phyloP scores from a whole-genome alignment of 441 rosid genomes.

The Bruguiera hainesii region DNA sequence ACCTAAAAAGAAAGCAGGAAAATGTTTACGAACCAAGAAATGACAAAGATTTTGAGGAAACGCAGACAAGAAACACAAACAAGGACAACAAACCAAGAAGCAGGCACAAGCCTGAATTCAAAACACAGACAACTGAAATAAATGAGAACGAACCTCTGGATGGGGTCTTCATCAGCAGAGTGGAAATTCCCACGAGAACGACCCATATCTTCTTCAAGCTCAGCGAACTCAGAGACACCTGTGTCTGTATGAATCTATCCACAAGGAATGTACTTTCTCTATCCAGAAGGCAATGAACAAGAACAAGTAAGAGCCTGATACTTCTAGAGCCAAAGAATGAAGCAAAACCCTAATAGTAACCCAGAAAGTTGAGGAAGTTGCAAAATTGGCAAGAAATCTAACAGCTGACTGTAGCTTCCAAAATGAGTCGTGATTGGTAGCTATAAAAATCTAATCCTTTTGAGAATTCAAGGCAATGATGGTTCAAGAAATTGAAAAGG shows the following conservation, averaged over 20 bases:
- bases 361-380: background rate
- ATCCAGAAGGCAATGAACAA: background rate
- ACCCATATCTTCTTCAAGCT: constrained; percentile 51
- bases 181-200: constrained; percentile 94
- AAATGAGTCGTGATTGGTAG: background rate
- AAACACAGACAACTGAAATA: background rate
- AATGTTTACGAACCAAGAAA: background rate
- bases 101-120: background rate
- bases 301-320: background rate
- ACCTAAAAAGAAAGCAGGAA: background rate
- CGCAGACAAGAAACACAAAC: background rate
- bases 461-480: no score
- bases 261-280: background rate
- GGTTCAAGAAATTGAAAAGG: no score
- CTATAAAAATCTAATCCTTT: no score
- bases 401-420: background rate
- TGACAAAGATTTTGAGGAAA: background rate
- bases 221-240: background rate
- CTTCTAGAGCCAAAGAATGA: background rate
- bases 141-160: constrained; percentile 56
- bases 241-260: background rate
- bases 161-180: constrained; percentile 83
- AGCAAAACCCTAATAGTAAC: background rate
- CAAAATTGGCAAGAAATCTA: background rate
- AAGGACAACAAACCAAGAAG: constrained; percentile 2